Evolutionary conservation across 257 asterid genomes (phyloP).

Genomic region (Solanum chilense): DNA sequence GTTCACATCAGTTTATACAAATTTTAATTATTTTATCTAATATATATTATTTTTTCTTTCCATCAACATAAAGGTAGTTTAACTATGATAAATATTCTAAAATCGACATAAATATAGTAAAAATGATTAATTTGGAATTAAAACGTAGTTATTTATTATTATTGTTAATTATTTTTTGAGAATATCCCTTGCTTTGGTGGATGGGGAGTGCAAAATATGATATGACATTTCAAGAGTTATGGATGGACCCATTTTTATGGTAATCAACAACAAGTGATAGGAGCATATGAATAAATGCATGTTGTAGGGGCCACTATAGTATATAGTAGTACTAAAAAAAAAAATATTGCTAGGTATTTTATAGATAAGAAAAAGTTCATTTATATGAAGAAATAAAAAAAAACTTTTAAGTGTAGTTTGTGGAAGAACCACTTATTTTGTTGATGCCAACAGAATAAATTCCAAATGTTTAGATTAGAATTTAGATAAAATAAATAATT

Average conservation of each 20-base stretch:
- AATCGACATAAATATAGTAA: background rate
- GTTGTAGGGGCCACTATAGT: background rate
- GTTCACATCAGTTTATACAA: rapidly evolving
- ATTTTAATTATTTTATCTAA: background rate
- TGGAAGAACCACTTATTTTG: background rate
- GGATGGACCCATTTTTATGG: background rate
- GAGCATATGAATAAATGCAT: background rate
- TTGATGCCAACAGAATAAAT: background rate
- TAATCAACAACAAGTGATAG: background rate
- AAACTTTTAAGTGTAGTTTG: background rate
- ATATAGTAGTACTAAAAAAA: background rate
- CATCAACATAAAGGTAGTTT: background rate
- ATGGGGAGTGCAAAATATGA: background rate
- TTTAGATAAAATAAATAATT: background rate
- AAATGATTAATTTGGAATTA: background rate
- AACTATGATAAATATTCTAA: background rate
- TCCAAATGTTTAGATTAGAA: background rate
- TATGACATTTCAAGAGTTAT: background rate
- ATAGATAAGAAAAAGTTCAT: background rate
- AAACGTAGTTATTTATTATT: background rate
- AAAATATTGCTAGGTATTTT: background rate
- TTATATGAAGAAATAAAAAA: background rate
- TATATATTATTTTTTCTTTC: background rate
- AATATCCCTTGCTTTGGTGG: background rate
- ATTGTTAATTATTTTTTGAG: background rate